Conservation (phyloP, 225 moss, liverwort and hornwort species). For the Lunularia cruciata region DNA sequence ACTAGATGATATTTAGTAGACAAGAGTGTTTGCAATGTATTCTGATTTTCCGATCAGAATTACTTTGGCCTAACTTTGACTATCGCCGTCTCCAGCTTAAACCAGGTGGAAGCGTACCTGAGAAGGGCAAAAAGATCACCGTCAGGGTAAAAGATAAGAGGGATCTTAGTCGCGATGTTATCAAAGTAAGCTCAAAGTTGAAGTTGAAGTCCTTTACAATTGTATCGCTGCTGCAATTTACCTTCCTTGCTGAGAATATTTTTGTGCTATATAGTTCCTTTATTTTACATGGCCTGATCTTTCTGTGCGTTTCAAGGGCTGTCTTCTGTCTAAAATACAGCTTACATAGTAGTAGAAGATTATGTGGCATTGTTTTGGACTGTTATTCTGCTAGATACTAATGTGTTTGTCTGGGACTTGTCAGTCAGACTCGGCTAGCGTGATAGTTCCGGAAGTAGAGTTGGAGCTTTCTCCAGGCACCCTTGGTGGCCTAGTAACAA, state of each 20-base stretch:
- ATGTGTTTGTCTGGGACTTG: slow-evolving; percentile 3
- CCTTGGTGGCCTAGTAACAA: slow-evolving; percentile 85
- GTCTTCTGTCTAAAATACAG: too few relatives aligned
- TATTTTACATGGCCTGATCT: not conserved
- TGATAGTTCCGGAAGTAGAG: slow-evolving; percentile 76
- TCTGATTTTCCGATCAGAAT: too few relatives aligned
- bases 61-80: too few relatives aligned
- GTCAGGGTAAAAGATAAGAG: slow-evolving; percentile 43
- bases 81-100: slow-evolving; percentile 55
- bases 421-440: slow-evolving; percentile 78
- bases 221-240: not conserved
- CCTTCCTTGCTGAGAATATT: not conserved
- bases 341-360: too few relatives aligned
- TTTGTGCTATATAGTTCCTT: not conserved
- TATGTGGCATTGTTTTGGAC: not conserved
- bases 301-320: too few relatives aligned
- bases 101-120: slow-evolving; percentile 78
- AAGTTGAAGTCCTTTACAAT: not conserved
- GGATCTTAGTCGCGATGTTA: slow-evolving; percentile 77
- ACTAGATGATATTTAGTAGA: too few relatives aligned
- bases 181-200: slow-evolving; percentile 50
- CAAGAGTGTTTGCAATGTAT: too few relatives aligned
- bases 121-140: slow-evolving; percentile 65
- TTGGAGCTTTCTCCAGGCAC: slow-evolving; percentile 76
- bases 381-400: not conserved